phyloP scores from a whole-genome alignment of 139 green algal genomes.

The Chlorella vulgaris region DNA sequence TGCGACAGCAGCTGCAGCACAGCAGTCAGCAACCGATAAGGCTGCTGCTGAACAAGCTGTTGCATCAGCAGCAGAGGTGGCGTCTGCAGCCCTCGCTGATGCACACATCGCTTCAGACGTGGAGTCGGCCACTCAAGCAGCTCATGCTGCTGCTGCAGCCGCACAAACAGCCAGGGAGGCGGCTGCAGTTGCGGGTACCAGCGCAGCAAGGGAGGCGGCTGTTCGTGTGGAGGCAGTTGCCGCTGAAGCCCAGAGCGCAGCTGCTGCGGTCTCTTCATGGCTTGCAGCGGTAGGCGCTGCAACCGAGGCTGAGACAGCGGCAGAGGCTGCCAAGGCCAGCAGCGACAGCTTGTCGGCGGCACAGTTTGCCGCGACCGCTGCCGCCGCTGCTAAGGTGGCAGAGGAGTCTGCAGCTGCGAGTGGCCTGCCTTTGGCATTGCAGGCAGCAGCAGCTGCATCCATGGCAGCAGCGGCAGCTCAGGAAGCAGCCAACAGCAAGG shows the following conservation, averaged over 20 bases:
- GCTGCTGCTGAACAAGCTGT: neutral
- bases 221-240: neutral
- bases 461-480: neutral
- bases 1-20: neutral
- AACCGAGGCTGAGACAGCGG: neutral
- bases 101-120: no score
- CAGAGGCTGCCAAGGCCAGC: conserved; percentile 5
- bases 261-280: neutral
- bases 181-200: neutral
- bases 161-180: neutral
- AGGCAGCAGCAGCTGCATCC: neutral
- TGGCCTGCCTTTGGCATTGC: neutral
- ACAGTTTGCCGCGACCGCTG: neutral
- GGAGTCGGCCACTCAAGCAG: no score
- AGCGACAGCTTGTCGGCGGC: conserved; percentile 14
- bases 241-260: neutral
- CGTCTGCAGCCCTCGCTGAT: no score
- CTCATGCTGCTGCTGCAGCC: neutral
- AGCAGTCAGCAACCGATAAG: neutral
- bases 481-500: neutral
- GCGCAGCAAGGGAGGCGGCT: neutral
- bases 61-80: no score
- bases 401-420: neutral
- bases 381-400: neutral
- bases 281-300: neutral